Evolutionary conservation across 169 alveolate species (phyloP).

Genomic region (Eimeria necatrix): DNA sequence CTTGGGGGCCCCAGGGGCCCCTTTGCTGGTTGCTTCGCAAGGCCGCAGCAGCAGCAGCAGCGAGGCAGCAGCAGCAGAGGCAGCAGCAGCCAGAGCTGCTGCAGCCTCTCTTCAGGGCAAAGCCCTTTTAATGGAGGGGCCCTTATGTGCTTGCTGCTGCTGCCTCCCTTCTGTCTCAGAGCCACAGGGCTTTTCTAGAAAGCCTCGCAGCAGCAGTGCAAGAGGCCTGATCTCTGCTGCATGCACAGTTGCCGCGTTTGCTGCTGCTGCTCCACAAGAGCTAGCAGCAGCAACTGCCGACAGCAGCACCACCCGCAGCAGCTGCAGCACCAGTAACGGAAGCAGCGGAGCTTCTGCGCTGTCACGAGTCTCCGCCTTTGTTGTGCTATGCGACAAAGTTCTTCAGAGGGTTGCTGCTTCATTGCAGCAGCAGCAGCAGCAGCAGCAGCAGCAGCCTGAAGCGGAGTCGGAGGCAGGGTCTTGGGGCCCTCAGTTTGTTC

Average conservation of each 20-base stretch:
- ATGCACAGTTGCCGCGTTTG: neutral
- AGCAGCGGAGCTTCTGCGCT: neutral
- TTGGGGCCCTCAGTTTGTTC: constrained; percentile 44
- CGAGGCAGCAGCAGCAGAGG: constrained; percentile 21
- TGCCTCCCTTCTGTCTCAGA: neutral
- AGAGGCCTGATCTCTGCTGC: constrained; percentile 4
- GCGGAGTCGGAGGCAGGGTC: neutral
- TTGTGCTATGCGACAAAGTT: neutral
- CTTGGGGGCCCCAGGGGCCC: constrained; percentile 67
- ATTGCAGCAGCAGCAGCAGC: constrained; percentile 64
- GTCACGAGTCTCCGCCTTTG: neutral
- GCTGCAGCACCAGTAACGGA: neutral
- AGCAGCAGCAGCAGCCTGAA: constrained; percentile 33
- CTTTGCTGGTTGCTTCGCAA: neutral
- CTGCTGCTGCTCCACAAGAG: too few species aligned
- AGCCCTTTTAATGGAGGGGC: neutral
- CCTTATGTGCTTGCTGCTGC: constrained; percentile 1
- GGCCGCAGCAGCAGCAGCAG: neutral
- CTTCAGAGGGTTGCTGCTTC: neutral
- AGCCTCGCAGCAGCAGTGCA: too few species aligned
- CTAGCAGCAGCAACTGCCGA: constrained; percentile 16
- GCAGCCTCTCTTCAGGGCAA: neutral
- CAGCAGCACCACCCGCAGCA: neutral
- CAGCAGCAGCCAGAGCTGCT: constrained; percentile 28
- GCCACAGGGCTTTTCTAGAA: too few species aligned